phyloP scores from a whole-genome alignment of 2,329 filamentous ascomycete genomes.

The Stagonosporopsis tanaceti region DNA sequence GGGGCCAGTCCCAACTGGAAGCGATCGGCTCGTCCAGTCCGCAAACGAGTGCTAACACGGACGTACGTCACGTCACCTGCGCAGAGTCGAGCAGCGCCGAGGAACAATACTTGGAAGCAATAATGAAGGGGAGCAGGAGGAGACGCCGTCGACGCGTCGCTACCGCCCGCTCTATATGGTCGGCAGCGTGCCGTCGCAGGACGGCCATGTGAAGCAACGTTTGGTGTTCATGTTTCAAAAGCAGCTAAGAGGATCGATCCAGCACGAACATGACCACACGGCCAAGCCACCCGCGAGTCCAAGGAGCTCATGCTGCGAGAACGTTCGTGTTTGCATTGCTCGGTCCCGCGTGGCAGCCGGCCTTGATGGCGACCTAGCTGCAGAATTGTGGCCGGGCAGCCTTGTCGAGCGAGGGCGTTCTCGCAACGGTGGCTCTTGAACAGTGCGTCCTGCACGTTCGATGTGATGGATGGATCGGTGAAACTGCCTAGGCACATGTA shows the following conservation, averaged over 20 bases:
- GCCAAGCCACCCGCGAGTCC: conserved; percentile 16
- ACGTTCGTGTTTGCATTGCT: conserved; percentile 18
- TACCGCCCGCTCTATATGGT: conserved; percentile 21
- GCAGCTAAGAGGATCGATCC: conserved; percentile 18
- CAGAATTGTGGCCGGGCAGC: conserved; percentile 7
- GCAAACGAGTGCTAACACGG: conserved; percentile 36
- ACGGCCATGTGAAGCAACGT: conserved; percentile 34
- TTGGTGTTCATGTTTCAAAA: conserved; percentile 34
- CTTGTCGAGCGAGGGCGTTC: conserved; percentile 2
- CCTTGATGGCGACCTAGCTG: background rate
- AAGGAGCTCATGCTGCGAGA: conserved; percentile 9
- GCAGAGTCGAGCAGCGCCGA: conserved; percentile 28
- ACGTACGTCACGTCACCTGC: conserved; percentile 38
- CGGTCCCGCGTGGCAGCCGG: conserved; percentile 7
- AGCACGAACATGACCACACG: conserved; percentile 15
- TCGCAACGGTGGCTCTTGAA: conserved; percentile 2
- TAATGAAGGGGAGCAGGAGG: conserved; percentile 15
- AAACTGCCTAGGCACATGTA: conserved; percentile 11
- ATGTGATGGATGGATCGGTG: conserved; percentile 3
- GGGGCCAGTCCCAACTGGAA: conserved; percentile 26
- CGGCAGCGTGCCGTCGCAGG: conserved; percentile 30
- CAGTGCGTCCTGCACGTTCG: conserved; percentile 8
- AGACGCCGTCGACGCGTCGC: conserved; percentile 2
- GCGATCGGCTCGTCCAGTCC: conserved; percentile 37
- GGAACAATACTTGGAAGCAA: conserved; percentile 13